Percentiles rank a stretch among this genome's conserved stretches.
Conservation (phyloP, 495 filamentous ascomycete genomes). For the Bacidia gigantensis region DNA sequence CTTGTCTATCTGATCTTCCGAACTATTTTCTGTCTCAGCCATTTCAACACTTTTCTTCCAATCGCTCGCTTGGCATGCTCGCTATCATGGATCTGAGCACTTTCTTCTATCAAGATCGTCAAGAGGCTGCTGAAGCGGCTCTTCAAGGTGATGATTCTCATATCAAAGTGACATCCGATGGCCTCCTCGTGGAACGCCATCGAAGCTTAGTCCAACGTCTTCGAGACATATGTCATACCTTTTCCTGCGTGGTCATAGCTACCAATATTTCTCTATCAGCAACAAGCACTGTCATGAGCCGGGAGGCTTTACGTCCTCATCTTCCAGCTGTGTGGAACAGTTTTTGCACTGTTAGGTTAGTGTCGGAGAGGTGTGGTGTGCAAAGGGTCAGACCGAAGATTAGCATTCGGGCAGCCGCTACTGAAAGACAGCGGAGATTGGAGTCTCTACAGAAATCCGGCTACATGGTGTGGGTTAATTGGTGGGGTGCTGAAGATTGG, state of each 20-base stretch:
- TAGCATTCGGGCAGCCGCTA: slow-evolving; percentile 41
- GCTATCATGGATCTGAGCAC: slow-evolving; percentile 40
- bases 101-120: slow-evolving; percentile 44
- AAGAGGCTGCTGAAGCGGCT: slow-evolving; percentile 33
- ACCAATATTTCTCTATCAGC: slow-evolving; percentile 17
- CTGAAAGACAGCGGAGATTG: slow-evolving; percentile 34
- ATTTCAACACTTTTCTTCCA: slow-evolving; percentile 32
- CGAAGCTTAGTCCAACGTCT: slow-evolving; percentile 27
- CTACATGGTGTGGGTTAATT: slow-evolving; percentile 34
- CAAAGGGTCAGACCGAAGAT: slow-evolving; percentile 39
- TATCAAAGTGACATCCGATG: slow-evolving; percentile 5
- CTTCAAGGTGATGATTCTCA: slow-evolving; percentile 26
- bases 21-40: slow-evolving; percentile 36
- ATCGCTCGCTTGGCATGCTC: slow-evolving; percentile 34
- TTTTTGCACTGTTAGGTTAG: slow-evolving; percentile 33
- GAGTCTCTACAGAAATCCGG: slow-evolving; percentile 27
- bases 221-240: slow-evolving; percentile 12
- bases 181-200: slow-evolving; percentile 20
- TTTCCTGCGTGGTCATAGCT: slow-evolving; percentile 20
- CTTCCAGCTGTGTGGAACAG: slow-evolving; percentile 35
- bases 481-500: slow-evolving; percentile 34
- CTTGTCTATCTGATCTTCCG: slow-evolving; percentile 35
- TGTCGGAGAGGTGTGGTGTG: slow-evolving; percentile 32
- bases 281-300: slow-evolving; percentile 22
- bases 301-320: slow-evolving; percentile 27